These are phyloP conservation scores for Blastocystis sp. DNA, from an alignment of 352 stramenopile species.

Conservation along the genomic window DNA sequence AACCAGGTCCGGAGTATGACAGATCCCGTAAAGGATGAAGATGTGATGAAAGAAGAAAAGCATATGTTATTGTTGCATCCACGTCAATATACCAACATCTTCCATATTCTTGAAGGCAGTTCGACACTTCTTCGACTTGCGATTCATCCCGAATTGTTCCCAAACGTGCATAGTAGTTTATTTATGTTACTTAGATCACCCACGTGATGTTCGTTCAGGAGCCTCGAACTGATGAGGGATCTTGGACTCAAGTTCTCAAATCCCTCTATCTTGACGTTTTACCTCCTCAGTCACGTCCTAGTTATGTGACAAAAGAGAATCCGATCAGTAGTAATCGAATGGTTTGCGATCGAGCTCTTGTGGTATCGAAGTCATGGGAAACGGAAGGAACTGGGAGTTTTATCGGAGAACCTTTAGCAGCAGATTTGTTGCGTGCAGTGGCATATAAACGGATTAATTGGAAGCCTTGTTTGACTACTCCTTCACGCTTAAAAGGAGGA, in stretches of 20 bases:
- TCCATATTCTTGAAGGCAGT: constrained; percentile 16
- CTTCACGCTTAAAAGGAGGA: not conserved
- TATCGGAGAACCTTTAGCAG: constrained; percentile 16
- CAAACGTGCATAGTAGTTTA: not conserved
- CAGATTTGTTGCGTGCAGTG: constrained; percentile 19
- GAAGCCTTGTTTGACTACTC: not conserved
- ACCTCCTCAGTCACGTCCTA: not conserved
- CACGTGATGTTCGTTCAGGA: not conserved
- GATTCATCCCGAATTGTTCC: constrained; percentile 35
- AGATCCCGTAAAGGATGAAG: not conserved
- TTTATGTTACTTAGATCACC: not conserved
- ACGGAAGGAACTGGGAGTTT: constrained; percentile 12
- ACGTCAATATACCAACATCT: constrained; percentile 12
- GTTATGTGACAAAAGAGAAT: not conserved
- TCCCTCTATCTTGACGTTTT: not conserved
- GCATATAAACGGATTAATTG: not conserved
- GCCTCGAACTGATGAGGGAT: not conserved
- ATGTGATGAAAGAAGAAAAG: not conserved
- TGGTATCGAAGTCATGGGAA: constrained; percentile 19
- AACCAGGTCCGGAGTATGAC: not conserved
- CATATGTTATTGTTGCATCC: not conserved
- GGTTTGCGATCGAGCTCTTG: not conserved
- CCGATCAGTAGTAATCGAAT: not conserved
- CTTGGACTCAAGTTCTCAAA: not conserved
- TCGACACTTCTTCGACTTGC: not conserved